phyloP scores from a whole-genome alignment of 2,329 filamentous ascomycete species.

The Metarhizium guizhouense region DNA sequence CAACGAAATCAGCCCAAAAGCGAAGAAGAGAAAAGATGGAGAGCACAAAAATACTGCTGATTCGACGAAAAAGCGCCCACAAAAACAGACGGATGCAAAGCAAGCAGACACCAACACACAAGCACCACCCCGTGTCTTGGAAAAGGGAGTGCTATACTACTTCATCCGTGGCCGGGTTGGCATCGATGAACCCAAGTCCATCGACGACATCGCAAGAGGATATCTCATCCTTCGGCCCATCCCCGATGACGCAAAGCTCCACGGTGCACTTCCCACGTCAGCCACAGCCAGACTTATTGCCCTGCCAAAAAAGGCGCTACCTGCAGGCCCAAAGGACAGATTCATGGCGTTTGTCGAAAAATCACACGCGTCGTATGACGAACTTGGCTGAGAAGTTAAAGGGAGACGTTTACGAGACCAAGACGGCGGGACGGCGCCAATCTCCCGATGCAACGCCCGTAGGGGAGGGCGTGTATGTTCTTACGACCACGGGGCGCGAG shows the following conservation, averaged over 20 bases:
- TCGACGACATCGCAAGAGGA: constrained; percentile 66
- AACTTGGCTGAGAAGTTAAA: constrained; percentile 64
- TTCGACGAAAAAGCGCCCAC: neutral
- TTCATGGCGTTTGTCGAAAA: constrained; percentile 84
- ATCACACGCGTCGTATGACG: constrained; percentile 51
- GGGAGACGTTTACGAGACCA: constrained; percentile 62
- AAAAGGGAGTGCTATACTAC: constrained; percentile 89
- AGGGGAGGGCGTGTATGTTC: constrained; percentile 80
- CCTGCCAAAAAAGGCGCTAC: constrained; percentile 78
- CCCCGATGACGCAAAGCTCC: constrained; percentile 52
- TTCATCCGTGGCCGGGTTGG: constrained; percentile 74
- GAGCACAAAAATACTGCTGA: neutral
- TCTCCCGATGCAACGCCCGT: constrained; percentile 62
- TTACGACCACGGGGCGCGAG: constrained; percentile 61
- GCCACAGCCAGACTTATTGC: constrained; percentile 64
- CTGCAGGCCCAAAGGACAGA: constrained; percentile 55
- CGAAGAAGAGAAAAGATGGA: neutral
- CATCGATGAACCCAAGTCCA: constrained; percentile 57
- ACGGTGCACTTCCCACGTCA: constrained; percentile 36
- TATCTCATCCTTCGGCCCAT: constrained; percentile 74
- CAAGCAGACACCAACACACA: neutral
- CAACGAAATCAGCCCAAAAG: neutral
- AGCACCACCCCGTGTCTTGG: constrained; percentile 44
- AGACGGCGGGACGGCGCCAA: constrained; percentile 62
- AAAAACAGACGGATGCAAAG: neutral